A percentile compares a stretch with the other conserved stretches of the same genome.
These are phyloP conservation scores for Selaginella tamariscina DNA, from an alignment of 75 land plant species.

Conservation along the genomic window DNA sequence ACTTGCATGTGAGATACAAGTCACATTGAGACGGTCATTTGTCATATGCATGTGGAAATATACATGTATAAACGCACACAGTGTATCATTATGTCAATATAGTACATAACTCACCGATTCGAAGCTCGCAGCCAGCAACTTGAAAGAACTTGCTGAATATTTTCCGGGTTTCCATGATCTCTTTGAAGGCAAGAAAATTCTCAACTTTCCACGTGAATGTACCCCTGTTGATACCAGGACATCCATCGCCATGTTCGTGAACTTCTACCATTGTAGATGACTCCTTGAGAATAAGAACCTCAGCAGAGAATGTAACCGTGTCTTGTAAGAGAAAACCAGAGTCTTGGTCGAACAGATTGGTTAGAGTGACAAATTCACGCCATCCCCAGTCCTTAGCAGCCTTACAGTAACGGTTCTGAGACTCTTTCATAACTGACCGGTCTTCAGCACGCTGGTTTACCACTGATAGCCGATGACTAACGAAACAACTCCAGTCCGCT, in stretches of 20 bases:
- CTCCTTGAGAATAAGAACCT: slow-evolving; percentile 94
- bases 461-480: slow-evolving; percentile 84
- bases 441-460: slow-evolving; percentile 87
- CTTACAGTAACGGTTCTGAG: slow-evolving; percentile 95
- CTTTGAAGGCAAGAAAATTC: slow-evolving; percentile 92
- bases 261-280: slow-evolving; percentile 56
- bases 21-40: too few relatives aligned
- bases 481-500: slow-evolving; percentile 97
- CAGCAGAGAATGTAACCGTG: slow-evolving; percentile 85
- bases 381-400: slow-evolving; percentile 99
- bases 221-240: slow-evolving; percentile 36
- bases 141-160: slow-evolving; percentile 98
- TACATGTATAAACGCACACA: neutral
- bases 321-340: slow-evolving; percentile 91
- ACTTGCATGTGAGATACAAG: too few relatives aligned
- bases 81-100: neutral
- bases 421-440: slow-evolving; percentile 90
- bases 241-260: slow-evolving; percentile 32
- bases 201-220: slow-evolving; percentile 93
- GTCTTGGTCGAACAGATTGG: slow-evolving; percentile 95
- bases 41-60: too few relatives aligned
- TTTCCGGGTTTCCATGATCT: slow-evolving; percentile 95
- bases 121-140: slow-evolving; percentile 95
- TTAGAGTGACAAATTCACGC: slow-evolving; percentile 95
- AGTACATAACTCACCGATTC: slow-evolving; percentile 54